Conservation (phyloP, 768 basidiomycete species). For the Xerocomellus intermedius region DNA sequence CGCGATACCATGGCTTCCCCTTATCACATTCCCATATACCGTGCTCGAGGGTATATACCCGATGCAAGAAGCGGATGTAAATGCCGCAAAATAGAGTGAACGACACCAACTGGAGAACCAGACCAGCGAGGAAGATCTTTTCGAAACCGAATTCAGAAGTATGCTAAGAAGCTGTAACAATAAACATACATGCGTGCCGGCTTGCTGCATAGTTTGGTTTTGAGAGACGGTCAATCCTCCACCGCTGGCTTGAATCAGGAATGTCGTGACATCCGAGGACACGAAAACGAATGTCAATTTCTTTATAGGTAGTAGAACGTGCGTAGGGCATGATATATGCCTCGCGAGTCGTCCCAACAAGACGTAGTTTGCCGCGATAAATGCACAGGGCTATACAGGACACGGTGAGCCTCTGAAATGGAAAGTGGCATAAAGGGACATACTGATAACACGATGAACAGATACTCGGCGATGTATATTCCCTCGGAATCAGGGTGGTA, state of each 20-base stretch:
- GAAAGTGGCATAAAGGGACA: constrained; percentile 10
- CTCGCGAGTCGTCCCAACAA: constrained; percentile 60
- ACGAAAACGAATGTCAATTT: constrained; percentile 59
- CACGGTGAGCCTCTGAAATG: not conserved
- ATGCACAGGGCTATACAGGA: constrained; percentile 60
- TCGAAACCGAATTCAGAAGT: constrained; percentile 37
- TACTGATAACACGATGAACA: constrained; percentile 59
- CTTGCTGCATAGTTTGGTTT: constrained; percentile 15
- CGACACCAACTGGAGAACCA: constrained; percentile 54
- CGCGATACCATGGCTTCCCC: constrained; percentile 44
- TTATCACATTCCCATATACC: constrained; percentile 40
- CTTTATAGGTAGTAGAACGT: constrained; percentile 48
- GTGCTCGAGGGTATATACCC: constrained; percentile 38
- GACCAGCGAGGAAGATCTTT: constrained; percentile 58
- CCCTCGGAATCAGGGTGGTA: constrained; percentile 49
- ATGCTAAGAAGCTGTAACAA: not conserved
- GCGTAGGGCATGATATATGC: constrained; percentile 44
- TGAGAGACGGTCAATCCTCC: constrained; percentile 4
- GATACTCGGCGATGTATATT: constrained; percentile 55
- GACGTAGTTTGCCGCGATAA: constrained; percentile 68
- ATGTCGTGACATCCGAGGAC: constrained; percentile 60
- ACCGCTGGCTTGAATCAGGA: constrained; percentile 56
- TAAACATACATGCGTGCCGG: constrained; percentile 38
- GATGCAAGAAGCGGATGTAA: constrained; percentile 47
- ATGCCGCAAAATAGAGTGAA: constrained; percentile 49